Evolutionary conservation across 768 basidiomycete species (phyloP).

Genomic region (Pleurotus salmoneostramineus): DNA sequence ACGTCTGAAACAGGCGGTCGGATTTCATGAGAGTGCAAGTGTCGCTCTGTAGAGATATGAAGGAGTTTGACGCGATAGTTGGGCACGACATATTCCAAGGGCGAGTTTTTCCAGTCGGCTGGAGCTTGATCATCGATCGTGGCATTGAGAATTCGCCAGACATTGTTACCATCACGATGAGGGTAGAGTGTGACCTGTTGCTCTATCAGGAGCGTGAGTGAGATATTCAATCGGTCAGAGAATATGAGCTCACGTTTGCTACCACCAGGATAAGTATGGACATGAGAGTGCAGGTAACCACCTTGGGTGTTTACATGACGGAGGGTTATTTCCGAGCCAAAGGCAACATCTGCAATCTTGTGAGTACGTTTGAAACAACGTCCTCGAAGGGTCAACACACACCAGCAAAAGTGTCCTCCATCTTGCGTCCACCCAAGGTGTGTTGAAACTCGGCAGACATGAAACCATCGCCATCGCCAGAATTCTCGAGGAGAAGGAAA

Average conservation of each 20-base stretch:
- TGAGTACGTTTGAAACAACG: neutral
- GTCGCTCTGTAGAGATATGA: slow-evolving; percentile 78
- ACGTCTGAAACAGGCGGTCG: slow-evolving; percentile 96
- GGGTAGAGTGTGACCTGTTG: slow-evolving; percentile 99
- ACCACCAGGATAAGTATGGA: slow-evolving; percentile 85
- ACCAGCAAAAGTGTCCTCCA: slow-evolving; percentile 94
- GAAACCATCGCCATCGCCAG: slow-evolving; percentile 97
- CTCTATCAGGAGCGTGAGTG: slow-evolving; percentile 42
- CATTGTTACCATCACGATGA: slow-evolving; percentile 95
- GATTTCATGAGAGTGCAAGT: slow-evolving; percentile 92
- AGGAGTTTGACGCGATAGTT: slow-evolving; percentile 75
- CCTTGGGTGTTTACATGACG: slow-evolving; percentile 97
- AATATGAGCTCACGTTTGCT: slow-evolving; percentile 63
- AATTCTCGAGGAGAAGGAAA: slow-evolving; percentile 82
- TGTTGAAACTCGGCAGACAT: slow-evolving; percentile 99
- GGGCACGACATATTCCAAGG: slow-evolving; percentile 60
- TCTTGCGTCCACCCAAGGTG: slow-evolving; percentile 81
- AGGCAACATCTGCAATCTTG: slow-evolving; percentile 59
- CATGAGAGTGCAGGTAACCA: slow-evolving; percentile 96
- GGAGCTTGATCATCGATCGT: slow-evolving; percentile 38
- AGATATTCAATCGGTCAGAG: neutral
- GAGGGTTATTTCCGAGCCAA: slow-evolving; percentile 80
- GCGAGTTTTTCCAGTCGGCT: slow-evolving; percentile 44
- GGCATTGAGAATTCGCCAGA: slow-evolving; percentile 83
- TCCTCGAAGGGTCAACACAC: slow-evolving; percentile 15